Evolutionary conservation across 495 filamentous ascomycete species (phyloP), one percentile per base, ranked within the genome.

Genomic region (Penicillium herquei): DNA sequence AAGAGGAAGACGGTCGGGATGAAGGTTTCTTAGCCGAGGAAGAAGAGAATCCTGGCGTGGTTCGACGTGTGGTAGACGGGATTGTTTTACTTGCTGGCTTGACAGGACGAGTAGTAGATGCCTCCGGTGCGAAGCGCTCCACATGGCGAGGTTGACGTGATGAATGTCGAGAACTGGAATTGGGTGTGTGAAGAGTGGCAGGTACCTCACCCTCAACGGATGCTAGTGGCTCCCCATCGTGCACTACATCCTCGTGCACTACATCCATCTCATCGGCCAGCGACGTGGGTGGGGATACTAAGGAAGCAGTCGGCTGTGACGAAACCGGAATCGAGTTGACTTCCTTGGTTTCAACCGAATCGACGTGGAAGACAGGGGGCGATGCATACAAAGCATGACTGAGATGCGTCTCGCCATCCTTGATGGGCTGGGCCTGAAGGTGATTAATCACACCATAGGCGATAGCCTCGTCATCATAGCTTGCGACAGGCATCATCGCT

Each of bases 261-360:
- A 70, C 65, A 51, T 78, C 77, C 52, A 65, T 73, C 52, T 80
- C 77, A 53, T 78, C 78, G 17, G 68, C 74, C 49, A 78, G 69
- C 21, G 79, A 82, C 40, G 77, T 80, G 0, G 79, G 79, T 21
- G 79, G 79, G 0, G 79, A 82, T 9, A 81, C 78, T 41, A 82
- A 57, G 3, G 78, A 75, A 32, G 69, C 71, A 21, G 73, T 64
- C 7, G 72, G 72, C 44, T 77, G 66, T 1, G 72, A 63, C 1
- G 65, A 63, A 30, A 70, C 62, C 41, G 69, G 57, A 37, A 70
- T 51, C 1, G 70, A 45, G 39, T 68, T 63, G 6, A 67, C 32
- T 45, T 74, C 71, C 34, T 69, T 74, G 3, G 66, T 41, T 18
- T 71, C 70, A 7, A 72, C 40, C 37, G 66, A 54, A 49, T 76